Percentiles rank a stretch among this genome's conserved stretches.
Evolutionary conservation across 345 rosid genomes (phyloP).

Genomic region (Cardamine chenopodiifolia): DNA sequence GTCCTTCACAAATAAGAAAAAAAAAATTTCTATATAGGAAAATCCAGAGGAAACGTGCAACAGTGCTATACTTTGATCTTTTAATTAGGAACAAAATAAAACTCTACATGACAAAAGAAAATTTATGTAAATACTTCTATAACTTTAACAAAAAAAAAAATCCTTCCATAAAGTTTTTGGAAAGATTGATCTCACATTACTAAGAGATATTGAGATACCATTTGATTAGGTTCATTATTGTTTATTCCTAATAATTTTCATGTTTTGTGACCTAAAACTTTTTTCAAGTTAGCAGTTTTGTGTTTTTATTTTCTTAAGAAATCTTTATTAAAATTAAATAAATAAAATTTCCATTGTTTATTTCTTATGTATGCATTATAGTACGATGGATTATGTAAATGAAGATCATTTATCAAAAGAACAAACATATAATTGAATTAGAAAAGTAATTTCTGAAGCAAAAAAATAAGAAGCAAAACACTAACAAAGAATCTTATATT

Average conservation of each 20-base stretch:
- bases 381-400: background rate
- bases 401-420: background rate
- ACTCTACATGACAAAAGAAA: background rate
- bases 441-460: background rate
- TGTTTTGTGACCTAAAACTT: background rate
- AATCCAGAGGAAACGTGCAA: background rate
- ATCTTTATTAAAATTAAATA: background rate
- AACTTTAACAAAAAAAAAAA: no score
- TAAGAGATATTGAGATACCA: conserved; percentile 11
- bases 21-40: background rate
- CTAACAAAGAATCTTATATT: background rate
- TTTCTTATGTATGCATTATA: background rate
- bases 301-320: background rate
- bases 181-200: background rate
- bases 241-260: background rate
- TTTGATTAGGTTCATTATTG: background rate
- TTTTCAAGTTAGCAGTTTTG: background rate
- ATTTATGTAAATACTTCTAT: background rate
- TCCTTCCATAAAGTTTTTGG: no score
- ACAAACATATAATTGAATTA: background rate
- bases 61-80: background rate
- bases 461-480: background rate
- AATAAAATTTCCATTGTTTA: background rate
- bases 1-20: background rate
- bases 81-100: background rate